phyloP scores from a whole-genome alignment of 108 stramenopile species.

The Skeletonema grethae region DNA sequence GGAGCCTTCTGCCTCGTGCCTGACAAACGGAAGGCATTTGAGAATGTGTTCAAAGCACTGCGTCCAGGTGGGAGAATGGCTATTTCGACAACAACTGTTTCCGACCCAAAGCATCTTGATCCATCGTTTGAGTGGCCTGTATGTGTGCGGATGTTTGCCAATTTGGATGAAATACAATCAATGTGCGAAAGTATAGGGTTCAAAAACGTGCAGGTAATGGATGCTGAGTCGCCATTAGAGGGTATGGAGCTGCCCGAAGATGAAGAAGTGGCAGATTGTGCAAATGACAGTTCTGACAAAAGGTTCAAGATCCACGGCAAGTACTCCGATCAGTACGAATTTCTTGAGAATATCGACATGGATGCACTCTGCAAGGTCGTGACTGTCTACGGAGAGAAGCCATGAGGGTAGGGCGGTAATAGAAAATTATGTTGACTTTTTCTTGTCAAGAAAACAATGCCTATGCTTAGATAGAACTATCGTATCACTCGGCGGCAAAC shows the following conservation, averaged over 20 bases:
- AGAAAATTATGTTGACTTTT: too few relatives aligned
- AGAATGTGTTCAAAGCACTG: conserved; percentile 38
- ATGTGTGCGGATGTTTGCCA: conserved; percentile 77
- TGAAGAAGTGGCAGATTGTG: conserved; percentile 13
- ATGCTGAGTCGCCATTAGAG: conserved; percentile 61
- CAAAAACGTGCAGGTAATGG: conserved; percentile 57
- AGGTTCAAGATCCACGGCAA: conserved; percentile 61
- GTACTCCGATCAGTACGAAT: conserved; percentile 60
- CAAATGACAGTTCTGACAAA: not conserved
- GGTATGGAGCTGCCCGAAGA: conserved; percentile 62
- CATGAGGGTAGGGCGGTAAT: not conserved
- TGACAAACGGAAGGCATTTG: conserved; percentile 42
- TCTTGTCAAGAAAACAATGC: too few relatives aligned
- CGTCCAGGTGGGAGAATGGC: conserved; percentile 46
- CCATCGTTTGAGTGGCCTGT: conserved; percentile 72
- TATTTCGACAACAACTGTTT: conserved; percentile 59
- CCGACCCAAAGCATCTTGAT: conserved; percentile 45
- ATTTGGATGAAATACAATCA: conserved; percentile 57
- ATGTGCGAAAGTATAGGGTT: conserved; percentile 74
- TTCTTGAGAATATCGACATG: conserved; percentile 68
- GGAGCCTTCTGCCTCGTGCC: conserved; percentile 52
- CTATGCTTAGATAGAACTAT: too few relatives aligned
- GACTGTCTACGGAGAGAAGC: conserved; percentile 64
- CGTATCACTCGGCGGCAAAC: conserved; percentile 41
- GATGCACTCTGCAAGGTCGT: conserved; percentile 76